phyloP scores from a whole-genome alignment of 2,329 filamentous ascomycete genomes.

The Pyricularia sp. region DNA sequence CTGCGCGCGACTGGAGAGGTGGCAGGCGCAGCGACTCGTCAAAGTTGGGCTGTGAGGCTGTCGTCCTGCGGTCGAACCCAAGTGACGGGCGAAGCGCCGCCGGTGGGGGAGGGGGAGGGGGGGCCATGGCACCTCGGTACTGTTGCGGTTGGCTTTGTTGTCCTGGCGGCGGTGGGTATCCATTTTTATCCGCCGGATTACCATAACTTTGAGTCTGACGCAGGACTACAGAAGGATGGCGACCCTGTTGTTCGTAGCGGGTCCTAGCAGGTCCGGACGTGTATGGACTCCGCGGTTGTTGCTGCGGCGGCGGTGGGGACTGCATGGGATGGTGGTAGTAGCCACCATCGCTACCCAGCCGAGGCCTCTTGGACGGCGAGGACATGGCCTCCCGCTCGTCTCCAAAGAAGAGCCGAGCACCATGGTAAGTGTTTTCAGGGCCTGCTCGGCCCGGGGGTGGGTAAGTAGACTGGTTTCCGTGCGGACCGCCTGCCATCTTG shows the following conservation, averaged over 20 bases:
- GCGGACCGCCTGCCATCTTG: not conserved
- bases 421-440: not conserved
- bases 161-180: not conserved
- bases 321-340: not conserved
- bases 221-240: not conserved
- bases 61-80: not conserved
- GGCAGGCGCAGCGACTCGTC: constrained; percentile 41
- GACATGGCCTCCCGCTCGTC: not conserved
- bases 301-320: not conserved
- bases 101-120: constrained; percentile 9
- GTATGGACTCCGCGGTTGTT: not conserved
- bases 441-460: not conserved
- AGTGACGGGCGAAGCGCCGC: not conserved
- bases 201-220: not conserved
- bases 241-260: not conserved
- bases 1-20: constrained; percentile 32
- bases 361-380: constrained; percentile 23
- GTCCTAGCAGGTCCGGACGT: not conserved
- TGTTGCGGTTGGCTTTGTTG: not conserved
- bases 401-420: not conserved
- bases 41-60: constrained; percentile 15
- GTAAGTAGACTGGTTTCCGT: not conserved
- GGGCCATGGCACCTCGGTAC: constrained; percentile 10
- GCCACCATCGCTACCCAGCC: constrained; percentile 13
- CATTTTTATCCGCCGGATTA: not conserved